Percentiles rank a stretch among this genome's conserved stretches.
Conservation (phyloP, 108 stramenopile genomes). For the Aurantiochytrium sp. region DNA sequence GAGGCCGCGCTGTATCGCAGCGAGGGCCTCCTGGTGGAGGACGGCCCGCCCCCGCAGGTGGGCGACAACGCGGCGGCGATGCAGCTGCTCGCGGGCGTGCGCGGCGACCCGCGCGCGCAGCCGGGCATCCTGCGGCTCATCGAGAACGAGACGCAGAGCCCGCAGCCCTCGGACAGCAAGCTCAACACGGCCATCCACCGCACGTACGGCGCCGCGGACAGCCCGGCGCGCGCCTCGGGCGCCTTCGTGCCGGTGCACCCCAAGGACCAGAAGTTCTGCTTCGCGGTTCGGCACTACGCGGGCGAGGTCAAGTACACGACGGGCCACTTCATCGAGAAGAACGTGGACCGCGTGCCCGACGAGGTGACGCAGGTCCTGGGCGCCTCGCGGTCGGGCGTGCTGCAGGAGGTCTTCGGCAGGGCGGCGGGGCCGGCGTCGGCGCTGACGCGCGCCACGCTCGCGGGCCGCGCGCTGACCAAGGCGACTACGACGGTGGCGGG, state of each 20-base stretch:
- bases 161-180: conserved; percentile 31
- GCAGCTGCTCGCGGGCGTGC: neutral
- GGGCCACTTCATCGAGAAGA: conserved; percentile 63
- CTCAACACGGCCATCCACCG: neutral
- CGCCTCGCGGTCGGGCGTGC: neutral
- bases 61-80: neutral
- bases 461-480: neutral
- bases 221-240: neutral
- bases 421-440: neutral
- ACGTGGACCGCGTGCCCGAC: conserved; percentile 52
- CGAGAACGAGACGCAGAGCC: neutral
- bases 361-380: neutral
- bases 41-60: neutral
- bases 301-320: conserved; percentile 57
- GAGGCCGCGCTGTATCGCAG: conserved; percentile 9
- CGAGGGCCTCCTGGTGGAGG: neutral
- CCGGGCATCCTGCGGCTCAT: neutral
- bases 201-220: neutral
- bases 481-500: neutral
- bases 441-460: neutral
- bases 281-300: conserved; percentile 61
- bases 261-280: conserved; percentile 20
- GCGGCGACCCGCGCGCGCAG: neutral
- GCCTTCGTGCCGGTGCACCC: neutral
- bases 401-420: neutral